These are phyloP conservation scores for Mycena haematopus DNA, from an alignment of 768 basidiomycete species.

Conservation along the genomic window DNA sequence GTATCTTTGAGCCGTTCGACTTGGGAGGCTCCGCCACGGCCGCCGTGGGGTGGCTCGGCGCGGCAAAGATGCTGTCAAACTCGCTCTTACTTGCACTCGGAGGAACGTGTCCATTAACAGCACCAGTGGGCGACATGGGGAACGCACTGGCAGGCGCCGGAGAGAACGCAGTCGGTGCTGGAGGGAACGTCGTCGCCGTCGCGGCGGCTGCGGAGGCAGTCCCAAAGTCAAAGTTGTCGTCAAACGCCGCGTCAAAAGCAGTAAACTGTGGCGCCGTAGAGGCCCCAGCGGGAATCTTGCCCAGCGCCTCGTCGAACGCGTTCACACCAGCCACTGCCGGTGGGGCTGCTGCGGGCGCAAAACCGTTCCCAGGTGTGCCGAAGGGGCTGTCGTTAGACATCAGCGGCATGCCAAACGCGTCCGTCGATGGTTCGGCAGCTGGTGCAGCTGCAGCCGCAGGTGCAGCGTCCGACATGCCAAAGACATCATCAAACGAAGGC, in stretches of 20 bases:
- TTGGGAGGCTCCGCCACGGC: constrained; percentile 3
- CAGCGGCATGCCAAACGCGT: constrained; percentile 33
- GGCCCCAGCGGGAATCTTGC: constrained; percentile 51
- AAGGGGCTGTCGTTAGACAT: constrained; percentile 28
- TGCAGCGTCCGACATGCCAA: constrained; percentile 45
- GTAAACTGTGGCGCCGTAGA: constrained; percentile 50
- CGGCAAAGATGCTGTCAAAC: constrained; percentile 28
- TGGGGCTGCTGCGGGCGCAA: constrained; percentile 21
- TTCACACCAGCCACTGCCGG: constrained; percentile 54
- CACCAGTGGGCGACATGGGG: constrained; percentile 36
- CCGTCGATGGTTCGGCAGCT: constrained; percentile 29
- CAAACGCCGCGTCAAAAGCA: constrained; percentile 69
- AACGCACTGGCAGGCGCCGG: constrained; percentile 25
- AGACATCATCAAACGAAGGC: constrained; percentile 64
- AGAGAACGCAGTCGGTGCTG: background rate
- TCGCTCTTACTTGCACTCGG: constrained; percentile 25
- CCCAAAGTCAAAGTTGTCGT: constrained; percentile 67
- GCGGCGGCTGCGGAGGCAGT: constrained; percentile 52
- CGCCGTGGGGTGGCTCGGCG: background rate
- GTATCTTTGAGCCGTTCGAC: constrained; percentile 19
- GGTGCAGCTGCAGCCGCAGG: constrained; percentile 30
- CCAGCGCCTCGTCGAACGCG: constrained; percentile 80
- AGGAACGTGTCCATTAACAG: constrained; percentile 35
- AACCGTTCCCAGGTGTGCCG: constrained; percentile 28
- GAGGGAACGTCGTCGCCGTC: background rate